Conservation (phyloP, 805 yeast species). For the Starmera dryadoides region DNA sequence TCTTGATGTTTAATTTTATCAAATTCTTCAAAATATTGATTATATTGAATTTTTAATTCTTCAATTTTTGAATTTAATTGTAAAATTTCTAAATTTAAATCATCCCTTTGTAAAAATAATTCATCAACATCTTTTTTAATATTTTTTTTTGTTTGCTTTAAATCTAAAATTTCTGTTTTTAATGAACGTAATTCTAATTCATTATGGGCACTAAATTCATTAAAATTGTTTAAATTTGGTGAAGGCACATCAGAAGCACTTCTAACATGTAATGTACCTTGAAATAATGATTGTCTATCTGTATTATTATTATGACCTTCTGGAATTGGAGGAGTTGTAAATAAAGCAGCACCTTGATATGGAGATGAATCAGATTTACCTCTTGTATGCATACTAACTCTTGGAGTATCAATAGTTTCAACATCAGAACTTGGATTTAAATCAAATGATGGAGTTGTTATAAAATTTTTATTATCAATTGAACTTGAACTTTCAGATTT, state of each 20-base stretch:
- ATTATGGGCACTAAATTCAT: slow-evolving; percentile 12
- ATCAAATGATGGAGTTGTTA: not conserved
- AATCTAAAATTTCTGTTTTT: slow-evolving; percentile 32
- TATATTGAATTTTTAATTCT: slow-evolving; percentile 1
- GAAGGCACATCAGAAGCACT: slow-evolving; percentile 7
- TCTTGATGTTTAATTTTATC: too few relatives aligned
- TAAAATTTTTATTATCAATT: not conserved
- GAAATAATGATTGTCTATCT: too few relatives aligned
- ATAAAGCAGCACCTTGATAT: slow-evolving; percentile 17
- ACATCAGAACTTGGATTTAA: not conserved
- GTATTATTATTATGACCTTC: slow-evolving; percentile 7
- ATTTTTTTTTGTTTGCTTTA: slow-evolving; percentile 34
- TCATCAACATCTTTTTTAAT: slow-evolving; percentile 44
- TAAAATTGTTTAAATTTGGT: slow-evolving; percentile 8
- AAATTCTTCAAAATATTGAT: too few relatives aligned
- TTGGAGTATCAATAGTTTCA: slow-evolving; percentile 7
- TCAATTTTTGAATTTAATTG: slow-evolving; percentile 21
- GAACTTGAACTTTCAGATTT: slow-evolving; percentile 12
- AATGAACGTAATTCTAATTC: slow-evolving; percentile 32
- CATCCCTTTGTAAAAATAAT: slow-evolving; percentile 38
- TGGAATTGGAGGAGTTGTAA: slow-evolving; percentile 21
- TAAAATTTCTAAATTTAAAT: slow-evolving; percentile 38
- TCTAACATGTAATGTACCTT: not conserved
- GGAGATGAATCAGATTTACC: slow-evolving; percentile 8
- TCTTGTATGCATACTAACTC: not conserved